phyloP scores from a whole-genome alignment of 345 rosid genomes.

The Eucalyptus pauciflora region DNA sequence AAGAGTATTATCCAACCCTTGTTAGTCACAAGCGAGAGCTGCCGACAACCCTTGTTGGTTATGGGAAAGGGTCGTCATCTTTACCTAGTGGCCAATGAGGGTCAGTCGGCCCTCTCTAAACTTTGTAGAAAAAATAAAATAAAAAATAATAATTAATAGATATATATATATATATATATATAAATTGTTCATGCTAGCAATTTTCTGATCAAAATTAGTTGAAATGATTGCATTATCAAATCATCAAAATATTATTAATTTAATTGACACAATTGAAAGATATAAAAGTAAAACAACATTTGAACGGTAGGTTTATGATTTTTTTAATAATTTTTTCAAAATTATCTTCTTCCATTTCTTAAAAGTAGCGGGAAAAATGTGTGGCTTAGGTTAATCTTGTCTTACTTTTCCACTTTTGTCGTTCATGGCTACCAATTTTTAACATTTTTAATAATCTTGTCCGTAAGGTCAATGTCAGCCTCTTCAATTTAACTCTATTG shows the following conservation, averaged over 20 bases:
- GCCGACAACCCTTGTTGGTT: rapidly evolving
- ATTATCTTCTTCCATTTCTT: background rate
- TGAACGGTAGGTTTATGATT: background rate
- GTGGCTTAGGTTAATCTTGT: background rate
- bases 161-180: too few species aligned
- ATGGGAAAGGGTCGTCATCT: background rate
- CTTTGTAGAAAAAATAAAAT: background rate
- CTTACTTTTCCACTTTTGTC: background rate
- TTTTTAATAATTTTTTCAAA: background rate
- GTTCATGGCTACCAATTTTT: background rate
- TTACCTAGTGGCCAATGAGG: rapidly evolving
- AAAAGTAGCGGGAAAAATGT: background rate
- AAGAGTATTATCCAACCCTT: rapidly evolving
- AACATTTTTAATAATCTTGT: background rate
- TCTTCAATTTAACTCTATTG: background rate
- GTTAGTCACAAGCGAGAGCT: rapidly evolving
- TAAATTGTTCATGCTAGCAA: rapidly evolving
- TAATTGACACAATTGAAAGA: background rate
- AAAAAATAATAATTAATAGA: too few species aligned
- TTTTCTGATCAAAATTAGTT: rapidly evolving
- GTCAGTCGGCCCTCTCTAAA: rapidly evolving
- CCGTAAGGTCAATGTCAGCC: background rate
- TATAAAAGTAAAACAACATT: background rate
- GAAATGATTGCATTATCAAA: rapidly evolving
- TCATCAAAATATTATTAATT: background rate